These are phyloP conservation scores for Leccinum ochraceum DNA, from an alignment of 768 basidiomycete genomes.

Conservation along the genomic window DNA sequence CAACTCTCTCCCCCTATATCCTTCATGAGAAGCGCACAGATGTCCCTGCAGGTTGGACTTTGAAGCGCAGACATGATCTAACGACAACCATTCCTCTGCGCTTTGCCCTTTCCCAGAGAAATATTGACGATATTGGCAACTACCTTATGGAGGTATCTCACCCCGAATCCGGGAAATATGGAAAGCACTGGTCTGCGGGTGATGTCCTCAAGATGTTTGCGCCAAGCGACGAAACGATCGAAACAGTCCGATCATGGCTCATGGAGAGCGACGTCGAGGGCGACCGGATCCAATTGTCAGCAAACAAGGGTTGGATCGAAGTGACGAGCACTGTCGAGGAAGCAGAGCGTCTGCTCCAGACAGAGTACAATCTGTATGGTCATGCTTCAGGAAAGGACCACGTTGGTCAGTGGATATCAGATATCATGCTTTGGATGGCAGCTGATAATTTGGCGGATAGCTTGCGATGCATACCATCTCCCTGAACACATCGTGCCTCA, in stretches of 20 bases:
- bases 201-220: conserved; percentile 31
- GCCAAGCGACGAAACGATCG: conserved; percentile 27
- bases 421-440: not conserved
- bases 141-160: conserved; percentile 37
- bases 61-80: conserved; percentile 38
- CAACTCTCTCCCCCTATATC: conserved; percentile 26
- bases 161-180: conserved; percentile 34
- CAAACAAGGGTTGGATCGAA: conserved; percentile 30
- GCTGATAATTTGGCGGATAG: conserved; percentile 9
- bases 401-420: conserved; percentile 24
- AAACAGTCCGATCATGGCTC: conserved; percentile 33
- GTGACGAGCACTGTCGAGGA: conserved; percentile 32
- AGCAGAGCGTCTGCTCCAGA: conserved; percentile 35
- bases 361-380: conserved; percentile 36
- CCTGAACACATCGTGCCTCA: conserved; percentile 34
- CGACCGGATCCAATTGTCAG: conserved; percentile 20
- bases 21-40: conserved; percentile 42
- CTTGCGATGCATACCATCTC: conserved; percentile 36
- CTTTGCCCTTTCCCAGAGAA: conserved; percentile 35
- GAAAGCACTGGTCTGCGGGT: conserved; percentile 33
- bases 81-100: conserved; percentile 29
- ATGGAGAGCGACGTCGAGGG: conserved; percentile 26
- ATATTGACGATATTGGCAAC: conserved; percentile 29
- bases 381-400: conserved; percentile 31
- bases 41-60: conserved; percentile 40